phyloP scores from a whole-genome alignment of 805 yeast species.

The Pichia membranifaciens region DNA sequence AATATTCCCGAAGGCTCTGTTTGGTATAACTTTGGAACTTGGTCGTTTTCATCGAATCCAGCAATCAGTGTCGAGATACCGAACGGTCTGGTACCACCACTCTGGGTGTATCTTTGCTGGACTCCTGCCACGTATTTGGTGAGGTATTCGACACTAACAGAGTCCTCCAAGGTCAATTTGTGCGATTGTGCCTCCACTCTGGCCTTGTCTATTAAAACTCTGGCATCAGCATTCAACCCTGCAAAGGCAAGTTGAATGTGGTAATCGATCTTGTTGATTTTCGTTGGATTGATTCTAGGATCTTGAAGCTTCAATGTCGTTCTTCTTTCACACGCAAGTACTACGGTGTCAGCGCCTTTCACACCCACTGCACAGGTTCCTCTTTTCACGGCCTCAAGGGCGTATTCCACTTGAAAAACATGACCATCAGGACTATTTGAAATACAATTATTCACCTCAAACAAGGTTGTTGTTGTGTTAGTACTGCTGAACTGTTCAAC shows the following conservation, averaged over 20 bases:
- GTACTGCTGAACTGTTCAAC: neutral
- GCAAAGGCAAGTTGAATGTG: conserved; percentile 93
- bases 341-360: conserved; percentile 83
- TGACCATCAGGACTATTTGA: conserved; percentile 87
- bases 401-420: conserved; percentile 97
- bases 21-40: conserved; percentile 76
- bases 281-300: conserved; percentile 92
- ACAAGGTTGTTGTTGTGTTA: neutral
- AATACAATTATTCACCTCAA: no score
- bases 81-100: conserved; percentile 98
- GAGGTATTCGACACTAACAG: conserved; percentile 85
- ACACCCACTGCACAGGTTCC: conserved; percentile 98
- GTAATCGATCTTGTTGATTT: conserved; percentile 84
- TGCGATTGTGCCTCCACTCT: conserved; percentile 96
- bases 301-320: conserved; percentile 93
- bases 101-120: conserved; percentile 93
- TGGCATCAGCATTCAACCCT: conserved; percentile 97
- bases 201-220: conserved; percentile 90
- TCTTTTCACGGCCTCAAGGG: conserved; percentile 94
- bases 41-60: conserved; percentile 87
- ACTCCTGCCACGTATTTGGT: conserved; percentile 96
- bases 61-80: conserved; percentile 94
- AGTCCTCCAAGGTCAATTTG: conserved; percentile 87
- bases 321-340: conserved; percentile 94
- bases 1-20: conserved; percentile 98